A percentile compares a stretch with the other conserved stretches of the same genome.
phyloP scores from a whole-genome alignment of 352 stramenopile species.

The Blastocystis sp. region DNA sequence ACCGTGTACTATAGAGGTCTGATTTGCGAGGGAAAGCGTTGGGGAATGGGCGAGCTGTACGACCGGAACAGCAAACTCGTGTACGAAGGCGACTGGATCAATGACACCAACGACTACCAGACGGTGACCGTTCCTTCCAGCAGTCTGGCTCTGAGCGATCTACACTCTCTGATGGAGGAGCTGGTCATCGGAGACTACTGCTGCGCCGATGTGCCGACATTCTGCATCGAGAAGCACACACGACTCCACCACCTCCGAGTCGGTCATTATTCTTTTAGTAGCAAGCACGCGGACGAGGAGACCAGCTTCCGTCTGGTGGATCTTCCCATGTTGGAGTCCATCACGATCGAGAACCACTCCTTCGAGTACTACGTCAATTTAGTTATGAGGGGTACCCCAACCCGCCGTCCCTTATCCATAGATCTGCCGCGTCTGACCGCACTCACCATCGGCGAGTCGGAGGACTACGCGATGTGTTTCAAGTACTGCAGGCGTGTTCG shows the following conservation, averaged over 20 bases:
- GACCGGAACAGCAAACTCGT: neutral
- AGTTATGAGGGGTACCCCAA: neutral
- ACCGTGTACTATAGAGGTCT: neutral
- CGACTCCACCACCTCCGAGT: neutral
- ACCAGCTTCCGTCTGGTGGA: neutral
- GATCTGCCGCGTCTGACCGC: neutral
- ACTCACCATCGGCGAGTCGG: neutral
- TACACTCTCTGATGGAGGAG: neutral
- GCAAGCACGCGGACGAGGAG: neutral
- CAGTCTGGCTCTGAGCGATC: neutral
- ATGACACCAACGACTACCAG: neutral
- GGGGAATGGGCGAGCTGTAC: neutral
- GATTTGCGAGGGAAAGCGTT: neutral
- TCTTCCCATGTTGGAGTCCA: neutral
- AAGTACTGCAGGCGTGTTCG: neutral
- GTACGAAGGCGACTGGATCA: conserved; percentile 10
- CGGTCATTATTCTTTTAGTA: neutral
- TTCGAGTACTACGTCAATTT: neutral
- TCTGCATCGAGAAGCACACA: neutral
- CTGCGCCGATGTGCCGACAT: neutral
- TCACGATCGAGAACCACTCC: neutral
- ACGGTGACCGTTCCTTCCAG: neutral
- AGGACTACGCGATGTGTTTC: neutral
- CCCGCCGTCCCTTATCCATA: neutral
- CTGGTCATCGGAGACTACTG: neutral